A percentile compares a stretch with the other conserved stretches of the same genome.
These are phyloP conservation scores for Aaosphaeria pasadenensis DNA, from an alignment of 2,329 filamentous ascomycete species.

Conservation along the genomic window DNA sequence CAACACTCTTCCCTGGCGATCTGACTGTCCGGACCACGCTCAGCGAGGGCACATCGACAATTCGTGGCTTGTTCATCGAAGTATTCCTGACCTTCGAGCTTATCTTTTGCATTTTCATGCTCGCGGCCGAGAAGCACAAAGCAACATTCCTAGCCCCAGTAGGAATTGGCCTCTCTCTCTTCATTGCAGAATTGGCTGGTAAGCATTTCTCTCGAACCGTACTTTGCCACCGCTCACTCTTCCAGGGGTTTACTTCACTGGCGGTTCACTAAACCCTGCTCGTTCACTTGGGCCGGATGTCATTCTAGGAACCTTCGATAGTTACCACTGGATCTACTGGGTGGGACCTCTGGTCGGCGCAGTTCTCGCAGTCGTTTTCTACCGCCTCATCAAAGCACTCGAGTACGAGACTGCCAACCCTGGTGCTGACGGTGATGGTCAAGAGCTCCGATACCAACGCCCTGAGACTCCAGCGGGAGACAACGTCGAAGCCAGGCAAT, in stretches of 20 bases:
- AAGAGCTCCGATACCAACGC: slow-evolving; percentile 19
- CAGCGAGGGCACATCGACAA: slow-evolving; percentile 40
- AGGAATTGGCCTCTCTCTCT: slow-evolving; percentile 45
- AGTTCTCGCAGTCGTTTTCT: slow-evolving; percentile 47
- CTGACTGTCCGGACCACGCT: slow-evolving; percentile 47
- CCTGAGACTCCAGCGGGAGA: too few species aligned
- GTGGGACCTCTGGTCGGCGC: slow-evolving; percentile 47
- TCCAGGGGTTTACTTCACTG: slow-evolving; percentile 45
- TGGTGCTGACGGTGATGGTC: slow-evolving; percentile 46
- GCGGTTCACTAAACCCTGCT: slow-evolving; percentile 48
- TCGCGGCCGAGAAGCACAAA: slow-evolving; percentile 41
- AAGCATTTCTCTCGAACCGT: slow-evolving; percentile 1
- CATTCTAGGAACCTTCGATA: slow-evolving; percentile 40
- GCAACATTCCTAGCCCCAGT: slow-evolving; percentile 40
- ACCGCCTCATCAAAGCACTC: slow-evolving; percentile 47
- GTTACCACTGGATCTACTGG: slow-evolving; percentile 54
- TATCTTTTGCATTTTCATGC: slow-evolving; percentile 49
- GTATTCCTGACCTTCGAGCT: slow-evolving; percentile 51
- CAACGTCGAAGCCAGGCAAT: too few species aligned
- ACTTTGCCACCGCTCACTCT: slow-evolving; percentile 6
- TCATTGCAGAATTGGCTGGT: slow-evolving; percentile 46
- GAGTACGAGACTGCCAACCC: slow-evolving; percentile 53
- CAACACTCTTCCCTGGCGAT: slow-evolving; percentile 43
- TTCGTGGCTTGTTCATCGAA: slow-evolving; percentile 48
- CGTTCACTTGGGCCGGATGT: slow-evolving; percentile 50